Evolutionary conservation across 1,284 basidiomycete species (phyloP), one percentile per base, ranked within the genome.

Genomic region (Chondrostereum purpureum): DNA sequence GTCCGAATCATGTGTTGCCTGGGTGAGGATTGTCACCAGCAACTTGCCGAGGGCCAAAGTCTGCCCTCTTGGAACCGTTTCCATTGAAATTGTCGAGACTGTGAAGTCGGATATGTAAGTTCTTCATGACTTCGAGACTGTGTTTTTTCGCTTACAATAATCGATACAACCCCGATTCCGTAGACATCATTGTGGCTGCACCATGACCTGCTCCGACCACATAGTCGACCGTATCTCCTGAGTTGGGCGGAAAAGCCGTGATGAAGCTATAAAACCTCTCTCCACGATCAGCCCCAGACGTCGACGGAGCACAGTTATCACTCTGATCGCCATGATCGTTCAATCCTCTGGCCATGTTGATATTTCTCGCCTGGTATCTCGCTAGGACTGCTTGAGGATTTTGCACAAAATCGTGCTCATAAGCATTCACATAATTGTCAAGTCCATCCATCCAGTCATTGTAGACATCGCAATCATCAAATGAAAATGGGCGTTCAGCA

Each of bases 1-100:
- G n/a, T n/a, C n/a, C n/a, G n/a, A n/a, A n/a, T n/a, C n/a, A 18
- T 27, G 22, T 42, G 14, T 24, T 22, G 3, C 1, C 31, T 4
- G n/a, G 33, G 34, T 19, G 21, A 12, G 18, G 22, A 16, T 20
- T 1, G 17, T 31, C 40, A 20, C 18, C 39, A 12, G 52, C 46
- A 19, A 21, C 42, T 21, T 12, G 23, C 14, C 21, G 41, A 12
- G 49, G 54, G 11, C 51, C 50, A 42, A 66, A 62, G 11, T 49
- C 50, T 8, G 27, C 27, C 27, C 27, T 31, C 23, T 36, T 38
- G 22, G 20, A 23, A 18, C 44, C 44, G 23, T 43, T 22, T 24
- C 44, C 44, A 14, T 43, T 4, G 6, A 24, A 34, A 37, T 43
- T 43, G 27, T 46, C 41, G n/a, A 46, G 38, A 40, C 4, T 46